Conservation (phyloP, 2,329 filamentous ascomycete species). For the Venturia oleaginea region DNA sequence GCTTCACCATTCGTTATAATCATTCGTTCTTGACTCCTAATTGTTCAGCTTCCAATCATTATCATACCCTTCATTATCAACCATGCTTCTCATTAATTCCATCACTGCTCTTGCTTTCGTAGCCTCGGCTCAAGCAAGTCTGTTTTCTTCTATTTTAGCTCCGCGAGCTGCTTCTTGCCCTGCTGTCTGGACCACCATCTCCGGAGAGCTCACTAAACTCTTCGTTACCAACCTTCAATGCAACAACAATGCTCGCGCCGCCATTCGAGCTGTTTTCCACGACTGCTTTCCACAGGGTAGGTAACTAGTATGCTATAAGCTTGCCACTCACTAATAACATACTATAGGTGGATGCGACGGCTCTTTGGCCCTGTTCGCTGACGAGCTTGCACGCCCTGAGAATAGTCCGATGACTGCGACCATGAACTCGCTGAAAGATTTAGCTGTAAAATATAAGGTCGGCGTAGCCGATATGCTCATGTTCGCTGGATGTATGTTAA, state of each 20-base stretch:
- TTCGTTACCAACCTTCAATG: slow-evolving; percentile 24
- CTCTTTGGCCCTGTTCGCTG: slow-evolving; percentile 29
- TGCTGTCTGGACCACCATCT: slow-evolving; percentile 23
- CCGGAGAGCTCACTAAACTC: slow-evolving; percentile 21
- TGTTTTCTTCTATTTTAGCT: background rate
- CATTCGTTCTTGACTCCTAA: background rate
- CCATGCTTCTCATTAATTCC: background rate
- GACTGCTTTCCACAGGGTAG: slow-evolving; percentile 14
- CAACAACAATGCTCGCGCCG: slow-evolving; percentile 24
- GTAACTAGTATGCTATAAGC: background rate
- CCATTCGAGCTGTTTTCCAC: slow-evolving; percentile 28
- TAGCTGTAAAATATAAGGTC: slow-evolving; percentile 35
- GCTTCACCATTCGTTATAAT: background rate
- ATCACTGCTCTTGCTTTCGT: background rate
- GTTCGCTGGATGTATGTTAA: slow-evolving; percentile 29
- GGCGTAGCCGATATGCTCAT: slow-evolving; percentile 48
- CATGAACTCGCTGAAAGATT: slow-evolving; percentile 27
- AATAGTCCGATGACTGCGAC: slow-evolving; percentile 39
- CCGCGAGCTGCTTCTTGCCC: slow-evolving; percentile 18
- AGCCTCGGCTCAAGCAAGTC: background rate
- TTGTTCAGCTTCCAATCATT: background rate
- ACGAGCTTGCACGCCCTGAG: slow-evolving; percentile 28
- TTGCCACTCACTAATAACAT: background rate
- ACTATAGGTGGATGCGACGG: slow-evolving; percentile 32
- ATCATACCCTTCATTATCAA: background rate